Conservation (phyloP, 495 filamentous ascomycete species). For the Lasiosphaeriaceae sp. region DNA sequence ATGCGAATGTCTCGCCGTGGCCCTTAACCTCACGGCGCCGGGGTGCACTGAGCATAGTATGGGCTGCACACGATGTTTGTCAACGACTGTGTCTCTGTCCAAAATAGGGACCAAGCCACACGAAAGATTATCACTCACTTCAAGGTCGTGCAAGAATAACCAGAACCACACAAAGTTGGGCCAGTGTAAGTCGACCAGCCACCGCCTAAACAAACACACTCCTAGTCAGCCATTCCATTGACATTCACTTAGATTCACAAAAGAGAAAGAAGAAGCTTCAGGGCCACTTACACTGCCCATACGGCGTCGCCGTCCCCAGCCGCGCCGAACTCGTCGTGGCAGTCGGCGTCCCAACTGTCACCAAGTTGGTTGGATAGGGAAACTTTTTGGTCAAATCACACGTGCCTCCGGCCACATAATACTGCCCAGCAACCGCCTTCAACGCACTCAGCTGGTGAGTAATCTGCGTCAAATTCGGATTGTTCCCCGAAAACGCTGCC, state of each 20-base stretch:
- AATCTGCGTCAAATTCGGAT: constrained; percentile 8
- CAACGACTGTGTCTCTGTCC: too few relatives aligned
- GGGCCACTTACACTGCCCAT: neutral
- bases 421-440: neutral
- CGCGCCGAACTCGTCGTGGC: neutral
- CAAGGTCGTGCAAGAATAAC: neutral
- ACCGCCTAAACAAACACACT: neutral
- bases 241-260: neutral
- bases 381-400: constrained; percentile 6
- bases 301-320: neutral
- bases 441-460: constrained; percentile 1
- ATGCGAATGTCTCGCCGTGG: too few relatives aligned
- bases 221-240: too few relatives aligned
- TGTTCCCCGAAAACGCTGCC: neutral
- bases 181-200: neutral
- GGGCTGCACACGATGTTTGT: neutral
- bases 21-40: neutral
- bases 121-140: neutral
- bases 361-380: constrained; percentile 5
- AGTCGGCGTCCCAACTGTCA: neutral
- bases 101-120: neutral
- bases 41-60: neutral
- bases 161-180: neutral
- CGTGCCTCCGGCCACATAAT: neutral
- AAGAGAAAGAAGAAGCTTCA: neutral